These are phyloP conservation scores for Yamadazyma diospyri DNA, from an alignment of 1,139 yeast genomes.

Conservation along the genomic window DNA sequence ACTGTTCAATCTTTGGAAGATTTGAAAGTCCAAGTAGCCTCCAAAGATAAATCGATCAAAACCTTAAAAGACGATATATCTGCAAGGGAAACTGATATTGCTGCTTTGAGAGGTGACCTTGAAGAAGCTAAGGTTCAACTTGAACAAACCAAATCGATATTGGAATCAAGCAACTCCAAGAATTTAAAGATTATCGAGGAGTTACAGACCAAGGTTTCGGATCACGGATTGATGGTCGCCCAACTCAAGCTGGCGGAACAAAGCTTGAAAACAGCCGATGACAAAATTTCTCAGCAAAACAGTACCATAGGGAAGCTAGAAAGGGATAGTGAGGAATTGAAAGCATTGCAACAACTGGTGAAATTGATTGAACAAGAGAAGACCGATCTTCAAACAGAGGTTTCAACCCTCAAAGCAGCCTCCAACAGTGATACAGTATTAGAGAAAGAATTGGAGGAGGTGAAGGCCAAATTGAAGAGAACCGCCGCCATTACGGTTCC, in stretches of 20 bases:
- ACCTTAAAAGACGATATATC: background rate
- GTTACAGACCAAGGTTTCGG: constrained; percentile 3
- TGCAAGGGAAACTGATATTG: background rate
- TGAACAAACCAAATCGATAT: background rate
- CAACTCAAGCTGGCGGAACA: background rate
- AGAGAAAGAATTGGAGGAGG: constrained; percentile 6
- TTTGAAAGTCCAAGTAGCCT: background rate
- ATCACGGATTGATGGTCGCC: background rate
- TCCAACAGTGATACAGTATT: background rate
- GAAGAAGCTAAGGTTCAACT: background rate
- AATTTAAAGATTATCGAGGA: constrained; percentile 1
- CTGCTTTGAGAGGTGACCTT: background rate
- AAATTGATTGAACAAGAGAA: constrained; percentile 7
- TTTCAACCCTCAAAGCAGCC: background rate
- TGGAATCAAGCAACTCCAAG: background rate
- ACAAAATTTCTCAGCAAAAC: background rate
- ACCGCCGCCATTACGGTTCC: constrained; percentile 35
- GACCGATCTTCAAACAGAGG: constrained; percentile 1
- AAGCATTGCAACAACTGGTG: too few relatives aligned
- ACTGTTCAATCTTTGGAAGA: background rate
- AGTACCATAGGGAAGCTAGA: too few relatives aligned
- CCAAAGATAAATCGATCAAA: background rate
- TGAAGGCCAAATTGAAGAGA: constrained; percentile 6
- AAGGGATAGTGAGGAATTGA: too few relatives aligned
- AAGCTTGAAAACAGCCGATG: background rate